Conservation (phyloP, 352 stramenopile genomes). For the Globisporangium okanoganense region DNA sequence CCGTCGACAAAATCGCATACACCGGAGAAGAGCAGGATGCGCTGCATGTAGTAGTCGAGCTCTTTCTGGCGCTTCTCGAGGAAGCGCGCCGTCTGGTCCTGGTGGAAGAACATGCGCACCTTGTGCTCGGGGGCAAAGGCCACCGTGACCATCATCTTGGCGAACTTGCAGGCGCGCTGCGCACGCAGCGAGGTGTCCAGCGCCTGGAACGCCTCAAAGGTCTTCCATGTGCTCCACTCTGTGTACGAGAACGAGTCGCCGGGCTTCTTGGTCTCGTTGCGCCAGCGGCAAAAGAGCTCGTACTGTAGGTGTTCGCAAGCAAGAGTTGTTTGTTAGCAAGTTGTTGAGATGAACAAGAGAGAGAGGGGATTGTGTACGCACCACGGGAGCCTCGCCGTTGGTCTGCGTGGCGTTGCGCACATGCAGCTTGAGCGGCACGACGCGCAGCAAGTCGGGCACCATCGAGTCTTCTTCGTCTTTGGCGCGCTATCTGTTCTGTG, state of each 20-base stretch:
- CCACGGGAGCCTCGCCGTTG: slow-evolving; percentile 43
- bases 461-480: slow-evolving; percentile 1
- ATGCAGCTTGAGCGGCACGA: slow-evolving; percentile 50
- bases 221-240: slow-evolving; percentile 80
- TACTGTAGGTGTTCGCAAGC: slow-evolving; percentile 22
- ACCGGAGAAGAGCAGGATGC: slow-evolving; percentile 72
- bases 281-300: slow-evolving; percentile 50
- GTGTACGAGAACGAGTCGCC: slow-evolving; percentile 29
- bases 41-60: slow-evolving; percentile 82
- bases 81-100: slow-evolving; percentile 64
- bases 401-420: slow-evolving; percentile 58
- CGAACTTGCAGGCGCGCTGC: slow-evolving; percentile 38
- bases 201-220: slow-evolving; percentile 75
- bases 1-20: slow-evolving; percentile 53
- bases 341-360: background rate
- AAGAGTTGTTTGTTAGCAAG: background rate
- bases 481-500: background rate
- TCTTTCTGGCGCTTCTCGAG: slow-evolving; percentile 73
- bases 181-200: slow-evolving; percentile 66
- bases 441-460: slow-evolving; percentile 19
- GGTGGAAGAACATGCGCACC: slow-evolving; percentile 71
- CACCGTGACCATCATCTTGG: slow-evolving; percentile 84
- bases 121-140: slow-evolving; percentile 64
- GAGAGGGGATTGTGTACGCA: slow-evolving; percentile 21
- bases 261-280: slow-evolving; percentile 33